Conservation (phyloP, 2,329 filamentous ascomycete genomes). For the Lecanosticta acicola region DNA sequence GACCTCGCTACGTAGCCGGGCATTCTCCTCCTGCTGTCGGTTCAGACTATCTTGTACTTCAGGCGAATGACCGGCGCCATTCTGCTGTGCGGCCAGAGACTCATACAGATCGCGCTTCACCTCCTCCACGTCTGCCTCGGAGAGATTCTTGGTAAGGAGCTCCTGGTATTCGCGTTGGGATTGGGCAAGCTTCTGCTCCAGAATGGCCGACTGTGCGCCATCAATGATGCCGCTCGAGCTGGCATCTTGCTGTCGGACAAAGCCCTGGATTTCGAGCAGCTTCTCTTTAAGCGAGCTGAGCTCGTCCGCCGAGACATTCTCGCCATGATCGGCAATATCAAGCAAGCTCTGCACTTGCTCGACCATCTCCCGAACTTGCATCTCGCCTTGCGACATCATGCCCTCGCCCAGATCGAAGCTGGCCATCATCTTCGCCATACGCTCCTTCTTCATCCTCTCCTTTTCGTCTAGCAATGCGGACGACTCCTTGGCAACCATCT, state of each 20-base stretch:
- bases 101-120: slow-evolving; percentile 74
- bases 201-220: slow-evolving; percentile 55
- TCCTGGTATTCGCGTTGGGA: slow-evolving; percentile 81
- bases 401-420: slow-evolving; percentile 92
- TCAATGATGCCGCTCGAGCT: slow-evolving; percentile 62
- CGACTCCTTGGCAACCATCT: slow-evolving; percentile 93
- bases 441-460: slow-evolving; percentile 96
- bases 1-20: slow-evolving; percentile 71
- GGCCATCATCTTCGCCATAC: slow-evolving; percentile 99
- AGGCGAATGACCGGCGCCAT: slow-evolving; percentile 50
- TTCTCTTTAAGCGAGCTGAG: slow-evolving; percentile 69
- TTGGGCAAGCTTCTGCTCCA: slow-evolving; percentile 68
- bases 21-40: slow-evolving; percentile 75
- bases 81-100: slow-evolving; percentile 62
- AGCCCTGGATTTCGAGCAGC: slow-evolving; percentile 82
- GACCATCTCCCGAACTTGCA: slow-evolving; percentile 75
- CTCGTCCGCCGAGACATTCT: slow-evolving; percentile 75
- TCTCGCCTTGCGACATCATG: slow-evolving; percentile 89
- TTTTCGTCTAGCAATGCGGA: slow-evolving; percentile 89
- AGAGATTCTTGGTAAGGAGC: slow-evolving; percentile 71
- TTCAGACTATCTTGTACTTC: slow-evolving; percentile 62
- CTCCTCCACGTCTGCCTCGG: slow-evolving; percentile 73
- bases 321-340: slow-evolving; percentile 69
- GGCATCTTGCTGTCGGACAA: slow-evolving; percentile 87
- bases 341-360: slow-evolving; percentile 74